Evolutionary conservation across 2,329 filamentous ascomycete genomes (phyloP).

Genomic region (Cordyceps tenuipes): DNA sequence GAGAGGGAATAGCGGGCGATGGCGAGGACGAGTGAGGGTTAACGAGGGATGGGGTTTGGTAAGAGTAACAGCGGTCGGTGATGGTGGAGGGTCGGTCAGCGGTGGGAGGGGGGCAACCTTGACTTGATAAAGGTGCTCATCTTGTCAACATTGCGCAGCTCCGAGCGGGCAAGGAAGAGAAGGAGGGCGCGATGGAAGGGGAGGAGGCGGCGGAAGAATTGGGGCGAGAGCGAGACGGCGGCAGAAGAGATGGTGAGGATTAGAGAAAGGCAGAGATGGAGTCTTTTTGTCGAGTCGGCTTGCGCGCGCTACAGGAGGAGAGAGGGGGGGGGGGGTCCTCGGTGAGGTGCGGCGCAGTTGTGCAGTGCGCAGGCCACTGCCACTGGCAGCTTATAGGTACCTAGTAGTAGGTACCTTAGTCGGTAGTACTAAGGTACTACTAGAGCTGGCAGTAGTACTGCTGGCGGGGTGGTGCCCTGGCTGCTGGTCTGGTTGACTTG

Average conservation of each 20-base stretch:
- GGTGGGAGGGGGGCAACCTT: conserved; percentile 8
- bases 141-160: conserved; percentile 13
- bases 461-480: no score
- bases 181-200: background rate
- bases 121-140: conserved; percentile 13
- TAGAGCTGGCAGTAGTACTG: no score
- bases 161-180: conserved; percentile 9
- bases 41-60: background rate
- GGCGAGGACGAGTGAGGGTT: background rate
- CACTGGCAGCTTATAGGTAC: no score
- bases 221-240: background rate
- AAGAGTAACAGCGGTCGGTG: conserved; percentile 7
- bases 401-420: no score
- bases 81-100: background rate
- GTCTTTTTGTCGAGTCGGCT: background rate
- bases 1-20: background rate
- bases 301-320: background rate
- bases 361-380: no score
- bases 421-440: no score
- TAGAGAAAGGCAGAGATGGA: background rate
- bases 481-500: background rate
- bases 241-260: background rate
- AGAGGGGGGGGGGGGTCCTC: background rate
- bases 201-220: background rate
- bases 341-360: background rate